These are phyloP conservation scores for Athelia sp. DNA, from an alignment of 1,284 basidiomycete species.

Conservation along the genomic window DNA sequence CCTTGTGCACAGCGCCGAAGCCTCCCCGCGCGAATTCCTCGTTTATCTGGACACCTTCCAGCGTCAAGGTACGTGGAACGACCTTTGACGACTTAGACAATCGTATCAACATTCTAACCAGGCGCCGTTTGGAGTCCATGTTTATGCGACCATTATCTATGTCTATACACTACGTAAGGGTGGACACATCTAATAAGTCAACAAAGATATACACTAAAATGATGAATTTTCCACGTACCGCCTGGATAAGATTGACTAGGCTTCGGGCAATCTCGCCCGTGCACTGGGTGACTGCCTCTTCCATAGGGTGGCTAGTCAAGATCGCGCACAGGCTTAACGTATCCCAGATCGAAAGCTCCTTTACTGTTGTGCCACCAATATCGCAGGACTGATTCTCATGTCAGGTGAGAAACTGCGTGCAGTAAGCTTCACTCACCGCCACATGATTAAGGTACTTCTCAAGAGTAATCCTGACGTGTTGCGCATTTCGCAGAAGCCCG, in stretches of 20 bases:
- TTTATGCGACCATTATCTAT: too few species aligned
- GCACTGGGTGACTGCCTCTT: not conserved
- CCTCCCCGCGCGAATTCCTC: not conserved
- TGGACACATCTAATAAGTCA: not conserved
- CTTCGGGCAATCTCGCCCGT: not conserved
- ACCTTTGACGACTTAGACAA: not conserved
- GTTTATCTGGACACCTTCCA: not conserved
- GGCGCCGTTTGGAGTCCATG: not conserved
- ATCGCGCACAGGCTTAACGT: conserved; percentile 20
- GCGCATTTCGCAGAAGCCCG: too few species aligned
- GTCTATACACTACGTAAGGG: not conserved
- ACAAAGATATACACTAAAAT: not conserved
- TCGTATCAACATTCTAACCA: not conserved
- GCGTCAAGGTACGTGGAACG: not conserved
- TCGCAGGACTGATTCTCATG: not conserved
- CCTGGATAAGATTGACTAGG: not conserved
- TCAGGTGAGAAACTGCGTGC: conserved; percentile 2
- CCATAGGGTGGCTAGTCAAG: not conserved
- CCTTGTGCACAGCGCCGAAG: not conserved
- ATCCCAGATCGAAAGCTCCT: conserved; percentile 26
- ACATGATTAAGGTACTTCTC: not conserved
- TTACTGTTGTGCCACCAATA: too few species aligned
- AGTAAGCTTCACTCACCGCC: not conserved
- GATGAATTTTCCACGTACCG: not conserved
- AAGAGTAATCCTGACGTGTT: too few species aligned